phyloP scores from a whole-genome alignment of 306 rosid species.

The Lagenaria siceraria region DNA sequence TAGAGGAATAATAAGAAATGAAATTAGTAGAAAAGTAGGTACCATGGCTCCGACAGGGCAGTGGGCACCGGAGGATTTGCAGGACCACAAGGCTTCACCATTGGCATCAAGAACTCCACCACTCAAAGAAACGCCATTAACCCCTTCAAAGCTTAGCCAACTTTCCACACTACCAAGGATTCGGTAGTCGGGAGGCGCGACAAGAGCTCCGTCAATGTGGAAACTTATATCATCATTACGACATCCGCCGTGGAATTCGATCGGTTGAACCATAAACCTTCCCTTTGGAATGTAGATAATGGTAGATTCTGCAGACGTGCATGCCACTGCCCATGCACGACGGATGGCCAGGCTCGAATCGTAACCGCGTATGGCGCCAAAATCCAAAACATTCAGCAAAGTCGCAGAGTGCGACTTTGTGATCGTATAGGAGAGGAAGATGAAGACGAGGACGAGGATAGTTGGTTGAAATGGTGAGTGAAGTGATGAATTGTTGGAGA shows the following conservation, averaged over 20 bases:
- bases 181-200: not conserved
- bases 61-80: not conserved
- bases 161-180: not conserved
- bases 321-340: not conserved
- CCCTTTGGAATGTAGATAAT: not conserved
- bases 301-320: not conserved
- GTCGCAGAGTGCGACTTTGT: not conserved
- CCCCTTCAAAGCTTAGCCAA: not conserved
- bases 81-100: conserved; percentile 3
- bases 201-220: not conserved
- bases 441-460: not conserved
- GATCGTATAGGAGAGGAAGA: not conserved
- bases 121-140: not conserved
- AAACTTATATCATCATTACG: not conserved
- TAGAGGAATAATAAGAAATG: not conserved
- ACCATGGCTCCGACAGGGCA: conserved; percentile 7
- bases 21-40: not conserved
- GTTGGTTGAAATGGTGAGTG: not conserved
- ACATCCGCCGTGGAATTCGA: not conserved
- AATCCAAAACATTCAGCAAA: not conserved
- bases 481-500: not conserved
- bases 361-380: not conserved
- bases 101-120: conserved; percentile 4
- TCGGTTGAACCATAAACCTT: not conserved
- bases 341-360: not conserved